These are phyloP conservation scores for Calonectria hongkongensis DNA, from an alignment of 2,329 filamentous ascomycete genomes.

Conservation along the genomic window DNA sequence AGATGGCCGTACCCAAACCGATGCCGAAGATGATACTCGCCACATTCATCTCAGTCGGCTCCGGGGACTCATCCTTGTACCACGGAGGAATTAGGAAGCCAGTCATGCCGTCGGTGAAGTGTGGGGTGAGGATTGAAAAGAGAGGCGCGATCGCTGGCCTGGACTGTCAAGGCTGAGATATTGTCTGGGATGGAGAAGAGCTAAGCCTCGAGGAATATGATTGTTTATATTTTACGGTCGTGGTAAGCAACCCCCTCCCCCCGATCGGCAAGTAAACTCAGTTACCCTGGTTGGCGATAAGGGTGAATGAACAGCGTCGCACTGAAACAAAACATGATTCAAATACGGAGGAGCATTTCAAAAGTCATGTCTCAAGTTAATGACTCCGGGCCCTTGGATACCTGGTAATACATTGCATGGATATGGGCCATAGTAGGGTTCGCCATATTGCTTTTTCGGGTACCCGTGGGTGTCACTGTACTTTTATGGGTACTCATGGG, in stretches of 20 bases:
- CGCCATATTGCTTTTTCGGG: too few relatives aligned
- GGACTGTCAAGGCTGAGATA: not conserved
- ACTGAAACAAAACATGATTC: not conserved
- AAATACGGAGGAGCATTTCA: too few relatives aligned
- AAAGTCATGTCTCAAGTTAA: too few relatives aligned
- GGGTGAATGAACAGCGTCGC: not conserved
- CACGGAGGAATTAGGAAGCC: conserved; percentile 44
- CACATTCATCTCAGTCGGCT: conserved; percentile 37
- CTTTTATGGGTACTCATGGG: too few relatives aligned
- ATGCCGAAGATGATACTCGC: conserved; percentile 46
- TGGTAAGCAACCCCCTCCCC: not conserved
- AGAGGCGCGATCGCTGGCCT: not conserved
- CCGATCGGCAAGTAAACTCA: not conserved
- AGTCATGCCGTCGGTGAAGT: conserved; percentile 34
- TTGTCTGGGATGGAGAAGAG: not conserved
- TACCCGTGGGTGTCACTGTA: too few relatives aligned
- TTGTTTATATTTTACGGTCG: not conserved
- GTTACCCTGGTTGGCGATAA: not conserved
- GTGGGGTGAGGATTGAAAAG: conserved; percentile 1
- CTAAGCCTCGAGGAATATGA: not conserved
- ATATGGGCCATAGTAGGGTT: too few relatives aligned
- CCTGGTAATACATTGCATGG: too few relatives aligned
- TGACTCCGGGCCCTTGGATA: too few relatives aligned
- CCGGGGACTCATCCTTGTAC: conserved; percentile 40
- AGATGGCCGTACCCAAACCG: conserved; percentile 41